A percentile compares a stretch with the other conserved stretches of the same genome.
Conservation (phyloP, 225 moss, liverwort and hornwort genomes). For the Physcomitrellopsis africana region DNA sequence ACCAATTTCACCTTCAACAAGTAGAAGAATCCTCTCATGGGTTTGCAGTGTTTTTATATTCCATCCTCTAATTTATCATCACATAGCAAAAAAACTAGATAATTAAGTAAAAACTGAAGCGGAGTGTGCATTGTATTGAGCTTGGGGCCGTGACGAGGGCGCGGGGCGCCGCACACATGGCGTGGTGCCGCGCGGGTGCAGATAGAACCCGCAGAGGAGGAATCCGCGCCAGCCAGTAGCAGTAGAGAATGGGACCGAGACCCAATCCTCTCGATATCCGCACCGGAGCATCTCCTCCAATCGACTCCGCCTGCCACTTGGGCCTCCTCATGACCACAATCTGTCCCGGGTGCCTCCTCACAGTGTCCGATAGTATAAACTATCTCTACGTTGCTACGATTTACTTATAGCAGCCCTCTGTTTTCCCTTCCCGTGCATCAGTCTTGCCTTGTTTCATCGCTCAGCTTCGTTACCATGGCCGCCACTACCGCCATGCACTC, state of each 20-base stretch:
- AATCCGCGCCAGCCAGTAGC: constrained; percentile 23
- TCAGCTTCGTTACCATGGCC: neutral
- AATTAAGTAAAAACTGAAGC: neutral
- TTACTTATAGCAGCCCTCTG: rapidly evolving
- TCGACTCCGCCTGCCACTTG: constrained; percentile 1
- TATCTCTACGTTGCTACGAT: neutral
- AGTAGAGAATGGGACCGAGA: neutral
- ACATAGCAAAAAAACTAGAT: too few relatives aligned
- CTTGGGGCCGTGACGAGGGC: too few relatives aligned
- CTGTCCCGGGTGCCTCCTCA: neutral
- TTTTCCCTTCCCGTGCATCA: neutral
- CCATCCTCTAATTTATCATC: too few relatives aligned
- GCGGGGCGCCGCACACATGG: neutral
- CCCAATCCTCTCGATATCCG: constrained; percentile 6
- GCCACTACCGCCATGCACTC: constrained; percentile 25
- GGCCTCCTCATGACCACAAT: neutral
- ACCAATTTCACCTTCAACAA: too few relatives aligned
- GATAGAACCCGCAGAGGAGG: constrained; percentile 4
- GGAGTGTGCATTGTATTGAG: too few relatives aligned
- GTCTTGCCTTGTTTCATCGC: too few relatives aligned
- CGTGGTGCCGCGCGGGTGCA: too few relatives aligned
- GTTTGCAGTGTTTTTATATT: too few relatives aligned
- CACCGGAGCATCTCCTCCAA: constrained; percentile 10
- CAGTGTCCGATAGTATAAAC: neutral
- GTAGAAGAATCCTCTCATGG: too few relatives aligned